Base-by-base conservation (phyloP, 2,329 filamentous ascomycete species). In the Fusarium nurragi region DNA sequence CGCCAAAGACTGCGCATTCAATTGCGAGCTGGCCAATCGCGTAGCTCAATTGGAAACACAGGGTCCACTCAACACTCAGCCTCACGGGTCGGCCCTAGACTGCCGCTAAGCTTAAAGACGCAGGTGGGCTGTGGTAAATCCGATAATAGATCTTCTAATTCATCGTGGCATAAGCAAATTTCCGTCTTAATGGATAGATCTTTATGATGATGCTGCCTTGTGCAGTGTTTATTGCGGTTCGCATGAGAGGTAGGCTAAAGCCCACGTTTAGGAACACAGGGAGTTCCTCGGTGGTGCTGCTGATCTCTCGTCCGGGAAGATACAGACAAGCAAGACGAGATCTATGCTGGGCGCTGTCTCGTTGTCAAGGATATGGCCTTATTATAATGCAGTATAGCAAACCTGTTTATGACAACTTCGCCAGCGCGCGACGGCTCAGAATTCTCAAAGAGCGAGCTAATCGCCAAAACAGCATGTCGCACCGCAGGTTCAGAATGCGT, bases 361-460 rank as follows among this genome's bases (percentile, higher is more conserved):
- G 2, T 70, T 57, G 11, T 75, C 69, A 1, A 80, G 64, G 16
- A 74, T 64, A 28, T 78, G 1, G 80, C 79, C 1, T 72, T 65
- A 54, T 80, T 81, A 57, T 82, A 82, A 51, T 81, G 78, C 9
- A 54, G 54, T 1, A 81, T 65, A 10, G 76, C 76, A 28, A 79
- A 75, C 6, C 18, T 54, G 6, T 66, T 64, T n/a, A 28, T 6
- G 1, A 8, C 28, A 0, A 39, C 25, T 11, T 49, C 16, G 6
- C 2, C n/a, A 34, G 8, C 10, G 10, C 7, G 9, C 1, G 22
- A 21, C 3, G 68, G 67, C 9, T 77, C 57, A 45, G 75, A 73
- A 21, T 72, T 65, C 39, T 80, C 78, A 22, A 77, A 79, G 0
- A 81, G 68, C 2, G 76, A 74, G 53, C 78, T 79, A 60, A 81